phyloP scores from a whole-genome alignment of 2,329 filamentous ascomycete genomes.

The Sporothrix humicola region DNA sequence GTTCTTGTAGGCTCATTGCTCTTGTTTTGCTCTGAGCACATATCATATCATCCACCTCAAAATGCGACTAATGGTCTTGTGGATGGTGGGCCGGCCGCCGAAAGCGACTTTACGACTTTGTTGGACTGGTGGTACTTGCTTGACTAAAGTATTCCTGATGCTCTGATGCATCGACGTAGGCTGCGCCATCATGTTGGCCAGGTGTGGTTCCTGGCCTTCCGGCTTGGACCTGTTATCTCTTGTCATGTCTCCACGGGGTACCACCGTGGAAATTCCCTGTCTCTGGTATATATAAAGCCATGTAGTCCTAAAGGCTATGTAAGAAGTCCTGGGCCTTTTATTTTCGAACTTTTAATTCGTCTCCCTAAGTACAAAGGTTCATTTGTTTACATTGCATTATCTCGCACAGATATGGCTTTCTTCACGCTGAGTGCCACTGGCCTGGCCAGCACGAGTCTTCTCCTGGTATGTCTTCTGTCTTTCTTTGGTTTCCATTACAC shows the following conservation, averaged over 20 bases:
- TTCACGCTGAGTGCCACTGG: background rate
- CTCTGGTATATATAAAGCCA: too few relatives aligned
- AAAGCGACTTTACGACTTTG: too few relatives aligned
- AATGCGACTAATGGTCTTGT: background rate
- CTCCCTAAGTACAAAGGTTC: too few relatives aligned
- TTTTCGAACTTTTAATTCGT: too few relatives aligned
- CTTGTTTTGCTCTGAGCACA: too few relatives aligned
- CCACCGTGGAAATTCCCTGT: too few relatives aligned
- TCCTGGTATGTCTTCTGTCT: background rate
- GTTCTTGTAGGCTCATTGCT: too few relatives aligned
- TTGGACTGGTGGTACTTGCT: too few relatives aligned
- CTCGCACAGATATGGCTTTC: background rate
- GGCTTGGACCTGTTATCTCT: too few relatives aligned
- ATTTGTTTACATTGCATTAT: background rate
- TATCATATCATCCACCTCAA: background rate
- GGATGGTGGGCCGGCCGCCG: background rate
- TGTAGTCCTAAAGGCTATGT: too few relatives aligned
- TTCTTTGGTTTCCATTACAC: background rate
- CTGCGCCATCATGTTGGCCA: background rate
- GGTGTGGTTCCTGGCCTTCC: background rate
- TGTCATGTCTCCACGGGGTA: too few relatives aligned
- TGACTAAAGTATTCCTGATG: background rate
- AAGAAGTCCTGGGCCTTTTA: too few relatives aligned
- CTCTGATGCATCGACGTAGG: background rate
- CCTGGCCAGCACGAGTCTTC: background rate